phyloP scores from a whole-genome alignment of 2,329 filamentous ascomycete species.

The Scedosporium dehoogii region DNA sequence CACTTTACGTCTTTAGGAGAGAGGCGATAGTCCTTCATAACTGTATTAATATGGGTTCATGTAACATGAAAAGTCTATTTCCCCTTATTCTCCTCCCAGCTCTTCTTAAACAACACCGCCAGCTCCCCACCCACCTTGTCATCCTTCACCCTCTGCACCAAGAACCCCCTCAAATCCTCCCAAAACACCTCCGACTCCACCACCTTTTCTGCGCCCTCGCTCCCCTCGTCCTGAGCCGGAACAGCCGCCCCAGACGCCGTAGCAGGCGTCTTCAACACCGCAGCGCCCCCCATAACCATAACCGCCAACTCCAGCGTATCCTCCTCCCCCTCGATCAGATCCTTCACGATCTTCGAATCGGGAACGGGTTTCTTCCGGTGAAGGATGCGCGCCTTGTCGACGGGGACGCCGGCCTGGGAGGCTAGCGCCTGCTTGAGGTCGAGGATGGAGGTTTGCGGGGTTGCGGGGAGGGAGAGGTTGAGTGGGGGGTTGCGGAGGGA shows the following conservation, averaged over 20 bases:
- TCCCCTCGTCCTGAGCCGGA: constrained; percentile 39
- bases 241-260: constrained; percentile 24
- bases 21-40: background rate
- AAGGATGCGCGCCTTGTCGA: constrained; percentile 78
- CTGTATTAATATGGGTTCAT: background rate
- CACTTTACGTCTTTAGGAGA: background rate
- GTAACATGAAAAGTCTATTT: background rate
- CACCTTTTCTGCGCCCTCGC: constrained; percentile 31
- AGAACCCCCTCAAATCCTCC: constrained; percentile 71
- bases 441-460: constrained; percentile 61
- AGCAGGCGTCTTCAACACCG: constrained; percentile 28
- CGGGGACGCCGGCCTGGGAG: constrained; percentile 48
- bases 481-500: constrained; percentile 68
- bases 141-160: constrained; percentile 71
- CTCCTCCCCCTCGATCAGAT: constrained; percentile 50
- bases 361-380: constrained; percentile 77
- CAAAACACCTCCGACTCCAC: constrained; percentile 71
- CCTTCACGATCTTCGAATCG: constrained; percentile 68
- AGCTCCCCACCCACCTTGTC: constrained; percentile 54
- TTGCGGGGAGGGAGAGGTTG: constrained; percentile 54
- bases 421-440: constrained; percentile 67
- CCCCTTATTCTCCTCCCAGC: constrained; percentile 43
- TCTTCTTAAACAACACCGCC: constrained; percentile 56
- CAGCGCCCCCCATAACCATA: constrained; percentile 73
- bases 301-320: constrained; percentile 68